A percentile compares a stretch with the other conserved stretches of the same genome.
phyloP scores from a whole-genome alignment of 1,284 basidiomycete genomes.

The Moesziomyces parantarcticus region DNA sequence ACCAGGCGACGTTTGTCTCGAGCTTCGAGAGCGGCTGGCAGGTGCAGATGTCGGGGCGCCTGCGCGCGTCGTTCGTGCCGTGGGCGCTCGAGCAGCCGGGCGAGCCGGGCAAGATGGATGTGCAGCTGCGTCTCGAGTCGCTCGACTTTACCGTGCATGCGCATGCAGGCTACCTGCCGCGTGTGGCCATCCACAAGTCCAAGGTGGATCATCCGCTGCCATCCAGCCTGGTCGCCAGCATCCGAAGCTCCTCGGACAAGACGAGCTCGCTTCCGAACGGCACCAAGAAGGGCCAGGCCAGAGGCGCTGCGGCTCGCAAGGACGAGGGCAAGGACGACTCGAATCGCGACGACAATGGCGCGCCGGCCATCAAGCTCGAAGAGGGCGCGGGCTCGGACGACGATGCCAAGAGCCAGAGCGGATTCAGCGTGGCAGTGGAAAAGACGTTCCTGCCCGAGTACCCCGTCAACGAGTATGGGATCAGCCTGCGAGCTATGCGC shows the following conservation, averaged over 20 bases:
- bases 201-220: constrained; percentile 47
- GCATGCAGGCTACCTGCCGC: constrained; percentile 46
- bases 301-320: constrained; percentile 23
- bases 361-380: constrained; percentile 22
- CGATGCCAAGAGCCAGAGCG: constrained; percentile 29
- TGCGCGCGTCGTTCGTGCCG: constrained; percentile 47
- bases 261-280: constrained; percentile 6
- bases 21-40: constrained; percentile 56
- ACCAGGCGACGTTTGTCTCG: constrained; percentile 35
- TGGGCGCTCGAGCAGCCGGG: constrained; percentile 22
- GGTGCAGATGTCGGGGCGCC: constrained; percentile 48
- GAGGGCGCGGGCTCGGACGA: constrained; percentile 18
- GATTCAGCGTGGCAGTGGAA: constrained; percentile 46
- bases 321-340: constrained; percentile 22
- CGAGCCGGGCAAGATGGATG: constrained; percentile 28
- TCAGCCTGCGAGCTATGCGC: constrained; percentile 59
- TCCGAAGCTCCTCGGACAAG: constrained; percentile 25
- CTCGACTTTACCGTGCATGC: constrained; percentile 49
- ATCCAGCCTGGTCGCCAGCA: constrained; percentile 32
- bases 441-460: constrained; percentile 50
- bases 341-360: constrained; percentile 37
- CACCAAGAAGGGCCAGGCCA: constrained; percentile 21
- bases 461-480: constrained; percentile 62
- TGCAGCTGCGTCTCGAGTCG: constrained; percentile 49
- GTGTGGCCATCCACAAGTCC: constrained; percentile 45